phyloP scores from a whole-genome alignment of 352 stramenopile species.

The Globisporangium rhizosaccharum region DNA sequence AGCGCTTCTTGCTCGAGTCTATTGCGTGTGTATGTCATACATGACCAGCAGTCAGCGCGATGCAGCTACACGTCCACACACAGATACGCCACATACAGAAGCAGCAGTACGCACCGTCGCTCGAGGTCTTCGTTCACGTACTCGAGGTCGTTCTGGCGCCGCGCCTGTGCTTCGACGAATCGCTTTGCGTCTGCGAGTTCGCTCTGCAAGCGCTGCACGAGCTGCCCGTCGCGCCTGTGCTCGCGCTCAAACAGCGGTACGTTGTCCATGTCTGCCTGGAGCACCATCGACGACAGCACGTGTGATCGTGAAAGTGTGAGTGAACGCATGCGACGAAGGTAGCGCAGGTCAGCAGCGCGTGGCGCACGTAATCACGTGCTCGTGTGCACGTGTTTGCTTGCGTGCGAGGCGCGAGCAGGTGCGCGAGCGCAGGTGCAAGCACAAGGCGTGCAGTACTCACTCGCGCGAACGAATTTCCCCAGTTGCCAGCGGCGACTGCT shows the following conservation, averaged over 20 bases:
- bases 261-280: slow-evolving; percentile 69
- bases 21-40: background rate
- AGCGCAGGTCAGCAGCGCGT: background rate
- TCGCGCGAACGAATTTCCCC: slow-evolving; percentile 43
- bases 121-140: slow-evolving; percentile 87
- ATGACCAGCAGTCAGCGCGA: background rate
- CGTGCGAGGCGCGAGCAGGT: background rate
- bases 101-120: slow-evolving; percentile 28
- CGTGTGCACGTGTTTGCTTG: background rate
- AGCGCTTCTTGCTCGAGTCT: slow-evolving; percentile 76
- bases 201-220: slow-evolving; percentile 80
- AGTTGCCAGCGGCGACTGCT: slow-evolving; percentile 34
- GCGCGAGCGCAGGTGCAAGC: background rate
- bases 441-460: slow-evolving; percentile 8
- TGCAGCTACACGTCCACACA: background rate
- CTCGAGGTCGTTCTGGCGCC: slow-evolving; percentile 81
- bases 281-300: background rate
- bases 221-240: slow-evolving; percentile 79
- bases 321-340: background rate
- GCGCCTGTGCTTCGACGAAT: slow-evolving; percentile 74
- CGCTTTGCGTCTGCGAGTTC: slow-evolving; percentile 81
- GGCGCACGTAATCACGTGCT: background rate
- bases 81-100: background rate
- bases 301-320: background rate
- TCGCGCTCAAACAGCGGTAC: slow-evolving; percentile 84